Conservation (phyloP, 306 rosid species). For the Trifolium pratense region DNA sequence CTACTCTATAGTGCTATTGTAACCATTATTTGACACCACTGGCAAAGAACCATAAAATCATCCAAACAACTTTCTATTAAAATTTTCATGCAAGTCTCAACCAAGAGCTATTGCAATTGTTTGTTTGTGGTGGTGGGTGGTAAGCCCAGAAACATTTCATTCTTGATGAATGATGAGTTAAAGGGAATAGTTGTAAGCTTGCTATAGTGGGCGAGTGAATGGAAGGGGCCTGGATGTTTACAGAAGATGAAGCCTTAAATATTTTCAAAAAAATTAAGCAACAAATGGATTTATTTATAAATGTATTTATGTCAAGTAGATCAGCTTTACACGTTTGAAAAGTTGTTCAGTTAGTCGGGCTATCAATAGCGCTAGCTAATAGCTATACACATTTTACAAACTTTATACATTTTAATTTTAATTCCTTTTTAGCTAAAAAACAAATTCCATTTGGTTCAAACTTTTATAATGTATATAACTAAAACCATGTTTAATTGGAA, state of each 20-base stretch:
- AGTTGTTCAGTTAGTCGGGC: not conserved
- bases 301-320: not conserved
- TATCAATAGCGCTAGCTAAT: constrained; percentile 17
- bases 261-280: not conserved
- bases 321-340: not conserved
- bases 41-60: constrained; percentile 6
- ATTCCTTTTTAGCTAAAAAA: not conserved
- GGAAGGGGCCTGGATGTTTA: not conserved
- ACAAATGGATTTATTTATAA: not conserved
- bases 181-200: constrained; percentile 29
- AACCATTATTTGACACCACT: not conserved
- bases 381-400: constrained; percentile 13
- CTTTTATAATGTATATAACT: not conserved
- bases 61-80: constrained; percentile 4
- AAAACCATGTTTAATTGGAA: constrained; percentile 32
- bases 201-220: not conserved
- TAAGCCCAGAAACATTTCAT: constrained; percentile 21
- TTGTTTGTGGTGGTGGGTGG: constrained; percentile 3
- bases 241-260: not conserved
- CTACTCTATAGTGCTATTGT: not conserved
- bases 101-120: constrained; percentile 7
- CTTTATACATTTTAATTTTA: constrained; percentile 23
- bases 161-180: not conserved
- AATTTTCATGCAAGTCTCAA: constrained; percentile 20
- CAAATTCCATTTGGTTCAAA: constrained; percentile 5